Conservation (phyloP, 2,329 filamentous ascomycete species). For the Apiospora rasikravindrae region DNA sequence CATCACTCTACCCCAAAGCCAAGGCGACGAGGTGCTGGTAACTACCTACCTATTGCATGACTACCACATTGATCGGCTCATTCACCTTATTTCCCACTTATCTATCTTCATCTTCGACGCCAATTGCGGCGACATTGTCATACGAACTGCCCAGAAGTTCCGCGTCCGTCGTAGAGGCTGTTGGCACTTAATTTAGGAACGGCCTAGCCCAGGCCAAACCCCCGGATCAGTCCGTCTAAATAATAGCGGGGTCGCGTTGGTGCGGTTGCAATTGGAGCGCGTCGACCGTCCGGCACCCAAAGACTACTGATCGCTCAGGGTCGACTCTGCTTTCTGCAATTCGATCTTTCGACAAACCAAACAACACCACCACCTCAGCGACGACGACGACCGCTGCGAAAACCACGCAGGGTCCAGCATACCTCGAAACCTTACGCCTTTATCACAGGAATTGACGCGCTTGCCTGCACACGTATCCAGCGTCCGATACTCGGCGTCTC, state of each 20-base stretch:
- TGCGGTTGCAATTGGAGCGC: conserved; percentile 12
- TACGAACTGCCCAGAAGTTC: not conserved
- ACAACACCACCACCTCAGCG: not conserved
- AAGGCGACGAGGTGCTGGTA: not conserved
- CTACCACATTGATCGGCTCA: not conserved
- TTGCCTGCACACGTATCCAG: not conserved
- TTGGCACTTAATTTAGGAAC: not conserved
- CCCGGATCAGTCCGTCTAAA: conserved; percentile 15
- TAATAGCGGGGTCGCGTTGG: conserved; percentile 16
- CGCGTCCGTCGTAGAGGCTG: not conserved
- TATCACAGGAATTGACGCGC: not conserved
- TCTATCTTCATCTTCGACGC: not conserved
- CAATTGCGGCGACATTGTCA: not conserved
- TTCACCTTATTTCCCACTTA: too few relatives aligned
- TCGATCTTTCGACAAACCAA: not conserved
- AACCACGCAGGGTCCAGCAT: not conserved
- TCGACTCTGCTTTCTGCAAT: not conserved
- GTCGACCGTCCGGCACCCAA: not conserved
- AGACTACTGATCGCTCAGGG: not conserved
- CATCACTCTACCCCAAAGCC: not conserved
- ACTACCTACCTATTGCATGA: not conserved
- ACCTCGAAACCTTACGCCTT: not conserved
- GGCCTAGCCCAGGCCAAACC: not conserved
- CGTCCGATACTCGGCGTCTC: not conserved
- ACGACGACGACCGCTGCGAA: not conserved